A percentile compares a stretch with the other conserved stretches of the same genome.
phyloP scores from a whole-genome alignment of 176 grass and related monocot genomes.

The Carex pumila region DNA sequence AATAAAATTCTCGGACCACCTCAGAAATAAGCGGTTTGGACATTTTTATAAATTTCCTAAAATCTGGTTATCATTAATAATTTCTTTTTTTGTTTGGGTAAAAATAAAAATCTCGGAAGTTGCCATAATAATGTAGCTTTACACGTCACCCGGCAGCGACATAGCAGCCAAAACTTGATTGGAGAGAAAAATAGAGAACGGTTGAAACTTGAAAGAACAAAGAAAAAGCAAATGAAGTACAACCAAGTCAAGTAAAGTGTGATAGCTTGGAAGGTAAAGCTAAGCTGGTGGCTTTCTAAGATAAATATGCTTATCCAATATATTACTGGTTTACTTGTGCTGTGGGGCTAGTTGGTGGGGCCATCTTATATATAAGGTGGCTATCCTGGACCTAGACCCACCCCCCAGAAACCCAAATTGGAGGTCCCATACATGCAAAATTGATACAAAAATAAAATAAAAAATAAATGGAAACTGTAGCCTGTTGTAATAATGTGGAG shows the following conservation, averaged over 20 bases:
- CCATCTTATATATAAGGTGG: slow-evolving; percentile 5
- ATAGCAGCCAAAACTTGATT: not conserved
- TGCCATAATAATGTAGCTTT: not conserved
- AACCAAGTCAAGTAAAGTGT: slow-evolving; percentile 4
- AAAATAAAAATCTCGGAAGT: too few relatives aligned
- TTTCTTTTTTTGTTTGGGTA: too few relatives aligned
- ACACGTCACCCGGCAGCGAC: not conserved
- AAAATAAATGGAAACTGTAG: slow-evolving; percentile 17
- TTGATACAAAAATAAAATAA: slow-evolving; percentile 15
- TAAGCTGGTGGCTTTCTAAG: not conserved
- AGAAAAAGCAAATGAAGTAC: not conserved
- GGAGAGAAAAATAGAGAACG: not conserved
- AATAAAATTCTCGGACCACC: too few relatives aligned
- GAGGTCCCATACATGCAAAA: not conserved
- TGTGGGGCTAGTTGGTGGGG: slow-evolving; percentile 11
- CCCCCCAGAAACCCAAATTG: not conserved
- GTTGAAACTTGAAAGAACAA: not conserved
- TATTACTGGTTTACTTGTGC: not conserved
- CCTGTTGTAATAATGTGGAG: slow-evolving; percentile 24
- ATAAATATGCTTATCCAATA: not conserved
- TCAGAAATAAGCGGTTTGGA: too few relatives aligned
- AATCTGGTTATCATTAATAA: too few relatives aligned
- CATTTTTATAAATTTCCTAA: too few relatives aligned
- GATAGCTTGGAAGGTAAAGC: not conserved
- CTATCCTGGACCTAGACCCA: too few relatives aligned